Evolutionary conservation across 1,284 basidiomycete species (phyloP).

Genomic region (Takashimella koratensis): DNA sequence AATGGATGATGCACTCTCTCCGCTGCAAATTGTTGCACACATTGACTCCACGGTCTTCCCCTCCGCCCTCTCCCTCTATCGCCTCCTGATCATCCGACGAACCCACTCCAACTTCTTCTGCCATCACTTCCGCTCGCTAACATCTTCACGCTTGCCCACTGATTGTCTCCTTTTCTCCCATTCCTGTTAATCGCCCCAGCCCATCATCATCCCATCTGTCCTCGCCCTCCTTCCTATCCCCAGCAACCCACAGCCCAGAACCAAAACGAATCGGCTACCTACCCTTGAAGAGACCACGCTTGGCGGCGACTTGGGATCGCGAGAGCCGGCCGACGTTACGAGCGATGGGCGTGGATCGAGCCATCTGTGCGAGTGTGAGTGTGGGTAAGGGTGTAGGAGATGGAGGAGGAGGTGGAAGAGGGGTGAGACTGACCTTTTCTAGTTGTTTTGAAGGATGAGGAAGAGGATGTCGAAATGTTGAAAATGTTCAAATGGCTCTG

Average conservation of each 20-base stretch:
- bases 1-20: neutral
- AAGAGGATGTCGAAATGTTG: neutral
- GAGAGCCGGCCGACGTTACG: slow-evolving; percentile 80
- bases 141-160: too few species aligned
- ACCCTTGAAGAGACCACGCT: slow-evolving; percentile 65
- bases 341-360: slow-evolving; percentile 82
- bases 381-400: slow-evolving; percentile 10
- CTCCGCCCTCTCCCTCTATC: neutral
- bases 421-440: slow-evolving; percentile 3
- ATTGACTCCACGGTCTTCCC: neutral
- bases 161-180: too few species aligned
- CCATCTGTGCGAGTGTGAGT: slow-evolving; percentile 83
- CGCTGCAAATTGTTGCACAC: too few species aligned
- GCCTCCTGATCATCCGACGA: slow-evolving; percentile 1
- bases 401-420: neutral
- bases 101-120: neutral
- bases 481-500: neutral
- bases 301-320: slow-evolving; percentile 72
- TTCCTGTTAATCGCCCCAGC: too few species aligned
- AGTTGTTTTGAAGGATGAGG: slow-evolving; percentile 1
- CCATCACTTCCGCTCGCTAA: neutral
- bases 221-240: neutral
- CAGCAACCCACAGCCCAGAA: neutral
- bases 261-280: too few species aligned
- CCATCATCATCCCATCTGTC: neutral